Evolutionary conservation across 805 yeast species (phyloP), one percentile per base, ranked within the genome.

Genomic region (Wickerhamomyces chambardii): DNA sequence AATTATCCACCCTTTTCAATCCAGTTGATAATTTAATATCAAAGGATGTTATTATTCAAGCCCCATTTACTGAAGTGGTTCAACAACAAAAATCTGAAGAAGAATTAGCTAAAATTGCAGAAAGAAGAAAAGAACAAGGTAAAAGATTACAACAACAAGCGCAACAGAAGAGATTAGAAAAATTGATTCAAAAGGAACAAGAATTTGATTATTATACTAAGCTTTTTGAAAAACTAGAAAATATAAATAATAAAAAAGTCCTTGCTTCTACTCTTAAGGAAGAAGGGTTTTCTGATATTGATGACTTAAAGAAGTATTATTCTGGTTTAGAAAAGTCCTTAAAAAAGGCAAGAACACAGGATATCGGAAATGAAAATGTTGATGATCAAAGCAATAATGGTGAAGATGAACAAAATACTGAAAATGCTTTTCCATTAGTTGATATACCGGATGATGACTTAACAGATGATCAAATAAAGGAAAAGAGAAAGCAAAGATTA

Each of bases 121-220:
- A 82, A 44, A 78, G 81, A 51, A 70, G 95, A 40, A 71, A 73
- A 47, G 96, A 87, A 51, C 83, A 82, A 42, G 97, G 97, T 8
- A 73, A 80, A 43, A 68, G 95, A 44, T 66, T 94, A 41, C 97
- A 92, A 59, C 95, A 85, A 49, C 96, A 87, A 57, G 97, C 97
- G 0, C 87, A 81, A 47, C 81, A 78, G 49, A 80, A 78, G 44
- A 65, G 98, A 37, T 56, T 77, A 9, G 96, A 90, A 52, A 87
- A 84, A 49, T 59, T 85, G 31, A 65, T 75, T 14, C 86, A 86
- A 53, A 82, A 84, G 44, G 87, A 87, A 46, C 77, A 82, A 45
- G 96, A 90, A 49, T 73, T 66, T 43, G 78, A 70, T 32, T 86
- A 89, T 54, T 86, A 79, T 48, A 61, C 73, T 2, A 66, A 68